Base-by-base conservation (phyloP, 345 rosid species). In the Anastatica hierochuntica region DNA sequence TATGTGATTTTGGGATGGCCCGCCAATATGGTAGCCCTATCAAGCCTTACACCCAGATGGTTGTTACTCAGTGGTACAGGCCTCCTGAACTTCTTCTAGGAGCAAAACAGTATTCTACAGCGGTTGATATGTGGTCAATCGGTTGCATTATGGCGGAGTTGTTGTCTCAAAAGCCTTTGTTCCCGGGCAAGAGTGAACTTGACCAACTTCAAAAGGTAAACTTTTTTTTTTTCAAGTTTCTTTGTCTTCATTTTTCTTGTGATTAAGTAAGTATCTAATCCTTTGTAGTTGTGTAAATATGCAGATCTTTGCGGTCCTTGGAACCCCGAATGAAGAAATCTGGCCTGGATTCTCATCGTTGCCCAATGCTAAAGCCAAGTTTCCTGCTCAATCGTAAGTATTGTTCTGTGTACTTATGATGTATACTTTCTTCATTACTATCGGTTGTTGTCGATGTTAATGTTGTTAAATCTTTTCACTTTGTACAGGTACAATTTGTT, bases 111-210 rank as follows among this genome's bases (percentile, higher is more conserved):
- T 85, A 89, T 68, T 85, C 95, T 19, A 81, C 88, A 29, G 94
- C 90, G 18, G 70, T 89, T 51, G 97, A 89, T 73, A 89, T 89
- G 95, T 89, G 97, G 97, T 89, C 97, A 3, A 52, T 85, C 4
- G 95, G 97, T 30, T 89, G 95, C 63, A 85, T 89, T 41, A 89
- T 89, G 95, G 95, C 90, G 14, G 97, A 90, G 58, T 48, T 90
- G 55, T 76, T 90, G 66, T 70, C 81, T 8, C 83, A 73, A 29
- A 77, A 81, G 53, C 88, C 97, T 5, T 49, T 83, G 13, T 86
- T 90, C 58, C 75, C 73, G 16, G 97, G 97, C 27, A 84, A 69
- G 51, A 69, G 29, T 40, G 95, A 86, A 65, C 61, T 77, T 41
- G 87, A 86, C 58, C 97, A 86, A 55, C 73, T 90, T 19, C 68